Conservation (phyloP, 495 filamentous ascomycete species). For the Podospora pseudocomata region DNA sequence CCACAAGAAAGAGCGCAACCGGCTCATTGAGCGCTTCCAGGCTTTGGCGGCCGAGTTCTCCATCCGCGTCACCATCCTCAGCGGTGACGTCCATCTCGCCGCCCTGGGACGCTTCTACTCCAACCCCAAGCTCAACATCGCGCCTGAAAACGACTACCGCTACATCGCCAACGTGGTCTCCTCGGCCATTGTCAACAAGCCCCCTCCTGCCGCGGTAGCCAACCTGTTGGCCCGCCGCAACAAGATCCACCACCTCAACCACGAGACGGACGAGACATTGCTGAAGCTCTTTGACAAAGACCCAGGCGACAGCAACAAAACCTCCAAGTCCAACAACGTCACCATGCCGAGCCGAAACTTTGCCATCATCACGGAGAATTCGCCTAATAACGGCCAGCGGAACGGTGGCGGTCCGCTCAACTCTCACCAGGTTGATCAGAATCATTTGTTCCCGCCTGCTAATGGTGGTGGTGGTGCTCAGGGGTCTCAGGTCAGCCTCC, state of each 20-base stretch:
- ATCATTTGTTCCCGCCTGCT: conserved; percentile 1
- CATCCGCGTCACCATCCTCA: conserved; percentile 78
- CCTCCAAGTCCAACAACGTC: conserved; percentile 64
- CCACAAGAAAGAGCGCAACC: conserved; percentile 82
- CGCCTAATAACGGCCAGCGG: conserved; percentile 37
- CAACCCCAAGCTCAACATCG: conserved; percentile 69
- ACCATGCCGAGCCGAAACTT: conserved; percentile 93
- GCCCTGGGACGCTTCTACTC: conserved; percentile 94
- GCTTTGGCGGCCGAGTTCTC: conserved; percentile 64
- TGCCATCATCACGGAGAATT: conserved; percentile 73
- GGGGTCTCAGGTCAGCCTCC: conserved; percentile 15
- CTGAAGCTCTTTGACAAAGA: conserved; percentile 82
- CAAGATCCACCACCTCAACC: conserved; percentile 88
- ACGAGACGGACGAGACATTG: conserved; percentile 81
- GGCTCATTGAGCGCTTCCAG: conserved; percentile 71
- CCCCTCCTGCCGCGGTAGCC: conserved; percentile 80
- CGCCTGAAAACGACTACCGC: conserved; percentile 82
- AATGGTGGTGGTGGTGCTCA: not conserved
- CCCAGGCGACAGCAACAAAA: conserved; percentile 67
- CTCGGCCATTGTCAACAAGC: conserved; percentile 91
- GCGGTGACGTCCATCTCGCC: conserved; percentile 91
- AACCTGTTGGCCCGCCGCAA: conserved; percentile 81
- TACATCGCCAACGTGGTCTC: conserved; percentile 91
- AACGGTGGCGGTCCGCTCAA: conserved; percentile 14
- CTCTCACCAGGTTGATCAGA: conserved; percentile 5